These are phyloP conservation scores for Exophiala sp. DNA, from an alignment of 2,329 filamentous ascomycete species.

Conservation along the genomic window DNA sequence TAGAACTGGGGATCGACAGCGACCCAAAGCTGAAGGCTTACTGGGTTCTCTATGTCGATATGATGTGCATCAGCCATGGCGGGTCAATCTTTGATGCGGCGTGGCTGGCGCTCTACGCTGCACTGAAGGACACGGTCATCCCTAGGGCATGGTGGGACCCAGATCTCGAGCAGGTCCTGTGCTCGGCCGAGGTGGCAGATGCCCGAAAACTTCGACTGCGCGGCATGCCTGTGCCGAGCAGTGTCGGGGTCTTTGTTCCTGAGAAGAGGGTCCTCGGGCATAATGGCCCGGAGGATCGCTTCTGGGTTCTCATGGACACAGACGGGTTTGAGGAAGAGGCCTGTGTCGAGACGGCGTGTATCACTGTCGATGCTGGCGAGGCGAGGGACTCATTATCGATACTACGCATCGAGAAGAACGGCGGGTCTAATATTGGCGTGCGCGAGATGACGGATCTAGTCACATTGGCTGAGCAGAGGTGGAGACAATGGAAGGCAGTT, in stretches of 20 bases:
- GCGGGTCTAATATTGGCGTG: slow-evolving; percentile 61
- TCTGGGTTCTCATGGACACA: slow-evolving; percentile 78
- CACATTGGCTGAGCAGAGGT: slow-evolving; percentile 56
- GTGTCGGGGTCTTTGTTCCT: slow-evolving; percentile 70
- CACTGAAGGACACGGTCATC: slow-evolving; percentile 68
- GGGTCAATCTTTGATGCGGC: slow-evolving; percentile 70
- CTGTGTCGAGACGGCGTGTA: slow-evolving; percentile 73
- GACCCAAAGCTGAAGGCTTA: slow-evolving; percentile 66
- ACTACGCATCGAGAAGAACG: slow-evolving; percentile 72
- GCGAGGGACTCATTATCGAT: slow-evolving; percentile 49
- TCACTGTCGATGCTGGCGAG: slow-evolving; percentile 62
- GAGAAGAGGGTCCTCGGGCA: slow-evolving; percentile 45
- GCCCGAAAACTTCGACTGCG: slow-evolving; percentile 54
- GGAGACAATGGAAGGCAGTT: slow-evolving; percentile 37
- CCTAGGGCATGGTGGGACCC: slow-evolving; percentile 77
- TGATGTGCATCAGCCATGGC: slow-evolving; percentile 90
- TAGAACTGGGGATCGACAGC: slow-evolving; percentile 40
- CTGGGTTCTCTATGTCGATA: slow-evolving; percentile 91
- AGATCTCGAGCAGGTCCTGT: slow-evolving; percentile 73
- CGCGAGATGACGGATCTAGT: slow-evolving; percentile 57
- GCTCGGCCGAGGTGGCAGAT: slow-evolving; percentile 55
- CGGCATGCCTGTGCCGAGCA: slow-evolving; percentile 68
- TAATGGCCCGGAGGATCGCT: slow-evolving; percentile 43
- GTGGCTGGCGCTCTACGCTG: slow-evolving; percentile 77
- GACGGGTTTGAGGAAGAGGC: slow-evolving; percentile 84